These are phyloP conservation scores for Colletotrichum sublineola DNA, from an alignment of 2,329 filamentous ascomycete species.

Conservation along the genomic window DNA sequence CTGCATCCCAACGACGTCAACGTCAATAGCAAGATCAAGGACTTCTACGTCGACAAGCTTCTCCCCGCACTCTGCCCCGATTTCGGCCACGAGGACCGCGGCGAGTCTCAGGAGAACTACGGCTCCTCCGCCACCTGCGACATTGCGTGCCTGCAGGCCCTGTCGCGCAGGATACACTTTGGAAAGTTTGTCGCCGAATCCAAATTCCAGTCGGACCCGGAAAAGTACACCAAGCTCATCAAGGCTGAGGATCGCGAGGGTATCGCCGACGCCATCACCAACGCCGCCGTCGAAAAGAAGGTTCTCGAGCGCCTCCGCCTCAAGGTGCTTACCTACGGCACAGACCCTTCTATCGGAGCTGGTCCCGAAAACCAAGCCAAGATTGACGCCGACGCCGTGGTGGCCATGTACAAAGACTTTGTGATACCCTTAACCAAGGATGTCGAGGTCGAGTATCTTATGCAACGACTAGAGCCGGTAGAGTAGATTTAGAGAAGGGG, in stretches of 20 bases:
- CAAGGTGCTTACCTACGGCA: conserved; percentile 95
- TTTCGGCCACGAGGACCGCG: conserved; percentile 82
- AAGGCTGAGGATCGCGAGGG: conserved; percentile 82
- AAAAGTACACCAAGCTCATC: conserved; percentile 86
- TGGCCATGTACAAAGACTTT: conserved; percentile 89
- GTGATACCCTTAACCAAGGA: conserved; percentile 98
- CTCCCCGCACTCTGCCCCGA: conserved; percentile 86
- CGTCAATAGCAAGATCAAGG: conserved; percentile 88
- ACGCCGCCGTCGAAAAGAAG: conserved; percentile 87
- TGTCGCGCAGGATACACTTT: conserved; percentile 94
- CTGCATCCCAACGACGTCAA: conserved; percentile 91
- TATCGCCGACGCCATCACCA: conserved; percentile 92
- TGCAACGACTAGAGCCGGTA: conserved; percentile 80
- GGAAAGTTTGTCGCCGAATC: conserved; percentile 98
- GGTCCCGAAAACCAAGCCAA: conserved; percentile 74
- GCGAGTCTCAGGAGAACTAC: conserved; percentile 93
- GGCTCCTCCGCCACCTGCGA: conserved; percentile 92
- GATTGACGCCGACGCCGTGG: conserved; percentile 92
- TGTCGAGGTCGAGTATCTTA: conserved; percentile 97
- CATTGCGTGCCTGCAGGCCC: conserved; percentile 88
- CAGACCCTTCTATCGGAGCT: conserved; percentile 78
- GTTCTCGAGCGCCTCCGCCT: conserved; percentile 87
- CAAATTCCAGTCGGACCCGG: conserved; percentile 88
- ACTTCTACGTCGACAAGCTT: conserved; percentile 85
- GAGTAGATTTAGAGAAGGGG: conserved; percentile 20